Base-by-base conservation (phyloP, 2,329 filamentous ascomycete genomes). In the Fusarium tricinctum region DNA sequence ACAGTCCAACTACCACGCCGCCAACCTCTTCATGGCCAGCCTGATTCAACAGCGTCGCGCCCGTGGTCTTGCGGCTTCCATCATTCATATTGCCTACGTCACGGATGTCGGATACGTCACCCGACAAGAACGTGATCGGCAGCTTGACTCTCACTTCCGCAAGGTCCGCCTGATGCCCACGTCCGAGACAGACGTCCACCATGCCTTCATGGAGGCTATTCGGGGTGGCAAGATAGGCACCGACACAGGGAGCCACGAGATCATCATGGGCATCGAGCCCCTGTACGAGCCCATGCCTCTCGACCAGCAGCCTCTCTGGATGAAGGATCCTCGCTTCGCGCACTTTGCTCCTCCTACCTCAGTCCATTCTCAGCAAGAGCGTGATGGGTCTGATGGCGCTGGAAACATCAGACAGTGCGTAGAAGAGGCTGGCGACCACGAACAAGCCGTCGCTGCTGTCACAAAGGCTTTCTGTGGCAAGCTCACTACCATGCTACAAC, bases 1-100 rank as follows among this genome's bases (percentile, higher is more conserved):
- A 2, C 82, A 83, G 55, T 65, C 71, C 10, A 75, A 69, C 22
- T 83, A 83, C 50, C 66, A 73, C 3, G 79, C 81, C 6, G 79
- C 76, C 4, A 81, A 81, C 63, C 53, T 68, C 12, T 83, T 78
- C 64, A 81, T 82, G 77, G 61, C 59, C 13, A 81, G 2, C 68
- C 72, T 19, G 62, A 61, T 10, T 58, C 74, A 23, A 70, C 43
- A 62, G 0, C 55, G 79, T 12, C 68, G 76, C 2, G 52, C 57
- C 1, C 71, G 70, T 4, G 79, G 79, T 3, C 73, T 82, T 4
- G 74, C 80, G 1, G 82, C 78, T 5, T 77, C 78, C 0, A 68
- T 73, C 14, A 76, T 85, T 3, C 73, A 85, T 58, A 75, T 85
- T 20, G 64, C 73, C 1, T 43, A 43, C 17, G 33, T 63, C 20